A percentile compares a stretch with the other conserved stretches of the same genome.
Conservation (phyloP, 345 rosid species). For the Ceriops tagal region DNA sequence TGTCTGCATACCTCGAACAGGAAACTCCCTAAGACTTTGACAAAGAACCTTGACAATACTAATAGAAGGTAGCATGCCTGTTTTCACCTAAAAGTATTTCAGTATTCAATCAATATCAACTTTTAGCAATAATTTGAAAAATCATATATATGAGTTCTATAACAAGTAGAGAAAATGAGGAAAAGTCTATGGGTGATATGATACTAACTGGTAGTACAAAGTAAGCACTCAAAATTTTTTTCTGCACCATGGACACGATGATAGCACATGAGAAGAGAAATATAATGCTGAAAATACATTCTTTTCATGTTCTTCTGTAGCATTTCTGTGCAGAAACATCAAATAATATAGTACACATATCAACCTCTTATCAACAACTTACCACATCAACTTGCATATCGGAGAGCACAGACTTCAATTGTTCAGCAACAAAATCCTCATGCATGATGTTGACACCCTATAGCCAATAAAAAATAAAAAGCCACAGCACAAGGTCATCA, state of each 20-base stretch:
- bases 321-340: background rate
- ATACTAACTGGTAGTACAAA: background rate
- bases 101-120: background rate
- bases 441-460: slow-evolving; percentile 49
- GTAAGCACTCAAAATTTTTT: background rate
- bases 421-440: slow-evolving; percentile 63
- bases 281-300: background rate
- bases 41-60: slow-evolving; percentile 58
- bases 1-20: slow-evolving; percentile 53
- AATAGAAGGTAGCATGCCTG: slow-evolving; percentile 89
- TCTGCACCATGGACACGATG: background rate
- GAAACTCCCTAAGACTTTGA: slow-evolving; percentile 52
- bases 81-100: slow-evolving; percentile 62
- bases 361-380: slow-evolving; percentile 20
- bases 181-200: background rate
- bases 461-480: background rate
- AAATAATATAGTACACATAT: background rate
- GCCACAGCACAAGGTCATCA: background rate
- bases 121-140: background rate
- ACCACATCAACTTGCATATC: slow-evolving; percentile 95
- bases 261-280: background rate
- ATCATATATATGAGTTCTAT: background rate
- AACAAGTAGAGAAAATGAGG: background rate
- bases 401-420: slow-evolving; percentile 82
- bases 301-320: background rate